These are phyloP conservation scores for Colletotrichum navitas DNA, from an alignment of 2,329 filamentous ascomycete species.

Conservation along the genomic window DNA sequence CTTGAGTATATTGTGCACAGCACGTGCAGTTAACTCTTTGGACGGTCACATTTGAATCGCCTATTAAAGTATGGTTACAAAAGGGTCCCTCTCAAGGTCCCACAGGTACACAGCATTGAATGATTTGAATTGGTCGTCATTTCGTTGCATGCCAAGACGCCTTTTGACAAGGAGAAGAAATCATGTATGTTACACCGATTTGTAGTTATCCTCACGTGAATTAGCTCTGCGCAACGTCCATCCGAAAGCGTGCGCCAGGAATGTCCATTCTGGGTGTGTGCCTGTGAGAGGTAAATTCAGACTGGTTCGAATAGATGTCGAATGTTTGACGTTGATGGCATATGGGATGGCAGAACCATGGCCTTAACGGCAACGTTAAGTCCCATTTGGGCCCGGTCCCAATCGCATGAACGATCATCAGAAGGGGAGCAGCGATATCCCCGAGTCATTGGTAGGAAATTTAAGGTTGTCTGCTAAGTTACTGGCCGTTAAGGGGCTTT, in stretches of 20 bases:
- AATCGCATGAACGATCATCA: slow-evolving; percentile 29
- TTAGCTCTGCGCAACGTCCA: slow-evolving; percentile 11
- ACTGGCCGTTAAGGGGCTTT: neutral
- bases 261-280: slow-evolving; percentile 18
- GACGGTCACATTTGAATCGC: neutral
- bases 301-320: slow-evolving; percentile 25
- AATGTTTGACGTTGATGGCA: slow-evolving; percentile 27
- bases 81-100: neutral
- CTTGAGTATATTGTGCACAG: neutral
- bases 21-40: too few relatives aligned
- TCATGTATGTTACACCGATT: neutral
- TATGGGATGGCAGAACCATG: neutral
- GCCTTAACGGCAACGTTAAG: slow-evolving; percentile 33
- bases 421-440: slow-evolving; percentile 22
- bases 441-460: slow-evolving; percentile 33
- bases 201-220: neutral
- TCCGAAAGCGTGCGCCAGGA: slow-evolving; percentile 6
- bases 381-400: slow-evolving; percentile 20
- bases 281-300: slow-evolving; percentile 32
- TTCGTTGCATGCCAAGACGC: neutral
- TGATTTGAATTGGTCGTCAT: neutral
- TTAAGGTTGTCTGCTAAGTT: neutral
- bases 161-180: neutral
- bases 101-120: neutral
- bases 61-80: neutral